Evolutionary conservation across 2,329 filamentous ascomycete genomes (phyloP).

Genomic region (Colletotrichum spaethianum): DNA sequence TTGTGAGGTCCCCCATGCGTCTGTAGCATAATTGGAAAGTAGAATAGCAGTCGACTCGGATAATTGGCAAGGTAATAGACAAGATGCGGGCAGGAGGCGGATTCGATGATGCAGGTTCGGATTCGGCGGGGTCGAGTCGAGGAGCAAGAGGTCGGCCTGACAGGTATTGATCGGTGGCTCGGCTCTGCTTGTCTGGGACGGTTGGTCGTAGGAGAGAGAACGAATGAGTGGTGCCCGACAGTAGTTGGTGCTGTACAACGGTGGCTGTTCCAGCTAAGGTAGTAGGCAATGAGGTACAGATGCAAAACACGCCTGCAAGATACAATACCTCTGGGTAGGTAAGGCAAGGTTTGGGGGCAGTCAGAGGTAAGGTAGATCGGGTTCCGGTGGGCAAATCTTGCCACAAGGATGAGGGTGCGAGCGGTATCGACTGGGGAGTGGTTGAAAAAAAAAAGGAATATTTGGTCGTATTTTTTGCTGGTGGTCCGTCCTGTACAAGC

Average conservation of each 20-base stretch:
- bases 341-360: constrained; percentile 15
- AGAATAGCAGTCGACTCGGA: constrained; percentile 30
- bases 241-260: constrained; percentile 26
- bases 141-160: constrained; percentile 21
- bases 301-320: constrained; percentile 25
- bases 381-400: constrained; percentile 34
- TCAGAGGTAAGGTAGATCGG: constrained; percentile 17
- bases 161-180: constrained; percentile 21
- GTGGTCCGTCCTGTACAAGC: constrained; percentile 21
- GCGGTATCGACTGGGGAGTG: constrained; percentile 18
- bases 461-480: constrained; percentile 16
- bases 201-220: constrained; percentile 11
- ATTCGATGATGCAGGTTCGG: constrained; percentile 40
- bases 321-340: constrained; percentile 5
- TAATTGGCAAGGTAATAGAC: constrained; percentile 18
- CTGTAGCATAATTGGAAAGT: constrained; percentile 57
- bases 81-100: constrained; percentile 36
- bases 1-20: constrained; percentile 59
- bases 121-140: constrained; percentile 42
- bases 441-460: constrained; percentile 7
- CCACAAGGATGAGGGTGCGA: constrained; percentile 34
- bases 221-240: constrained; percentile 24
- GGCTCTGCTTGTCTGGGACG: constrained; percentile 22
- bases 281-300: constrained; percentile 24
- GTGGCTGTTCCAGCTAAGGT: constrained; percentile 35